Percentiles rank a stretch among this genome's conserved stretches.
Evolutionary conservation across 2,329 filamentous ascomycete genomes (phyloP).

Genomic region (Microsporum ferrugineum): DNA sequence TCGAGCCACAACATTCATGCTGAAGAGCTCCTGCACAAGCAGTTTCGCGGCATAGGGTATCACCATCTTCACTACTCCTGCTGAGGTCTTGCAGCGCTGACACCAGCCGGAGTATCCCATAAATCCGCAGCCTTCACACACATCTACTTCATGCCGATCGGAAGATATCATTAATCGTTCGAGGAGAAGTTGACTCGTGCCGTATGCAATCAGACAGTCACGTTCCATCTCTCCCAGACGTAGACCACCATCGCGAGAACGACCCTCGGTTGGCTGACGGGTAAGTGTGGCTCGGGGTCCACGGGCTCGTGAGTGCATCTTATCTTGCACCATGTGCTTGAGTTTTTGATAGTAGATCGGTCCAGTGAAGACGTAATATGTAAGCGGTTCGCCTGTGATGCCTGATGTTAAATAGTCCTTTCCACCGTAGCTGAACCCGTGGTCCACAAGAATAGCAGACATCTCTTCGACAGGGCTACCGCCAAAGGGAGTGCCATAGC

Average conservation of each 20-base stretch:
- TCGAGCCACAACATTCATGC: conserved; percentile 95
- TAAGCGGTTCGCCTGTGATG: conserved; percentile 84
- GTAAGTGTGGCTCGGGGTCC: conserved; percentile 87
- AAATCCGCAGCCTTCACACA: conserved; percentile 86
- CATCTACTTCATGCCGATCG: conserved; percentile 81
- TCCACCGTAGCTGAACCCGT: conserved; percentile 92
- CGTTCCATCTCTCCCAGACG: conserved; percentile 97
- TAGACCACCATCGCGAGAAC: conserved; percentile 81
- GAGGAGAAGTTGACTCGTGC: conserved; percentile 79
- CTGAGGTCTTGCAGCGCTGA: conserved; percentile 76
- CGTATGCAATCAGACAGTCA: conserved; percentile 94
- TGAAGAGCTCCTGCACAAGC: conserved; percentile 87
- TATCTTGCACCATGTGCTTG: conserved; percentile 99
- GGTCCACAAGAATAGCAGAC: conserved; percentile 68
- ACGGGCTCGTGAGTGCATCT: conserved; percentile 92
- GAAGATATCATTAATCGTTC: conserved; percentile 92
- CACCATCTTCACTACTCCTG: conserved; percentile 79
- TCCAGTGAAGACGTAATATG: conserved; percentile 95
- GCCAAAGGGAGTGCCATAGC: conserved; percentile 83
- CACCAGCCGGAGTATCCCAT: conserved; percentile 96
- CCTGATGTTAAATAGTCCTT: conserved; percentile 95
- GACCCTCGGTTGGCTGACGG: conserved; percentile 89
- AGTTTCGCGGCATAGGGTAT: conserved; percentile 97
- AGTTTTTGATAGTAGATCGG: conserved; percentile 99
- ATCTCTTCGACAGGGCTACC: conserved; percentile 80